These are phyloP conservation scores for Podospora comata DNA, from an alignment of 495 filamentous ascomycete species.

Conservation along the genomic window DNA sequence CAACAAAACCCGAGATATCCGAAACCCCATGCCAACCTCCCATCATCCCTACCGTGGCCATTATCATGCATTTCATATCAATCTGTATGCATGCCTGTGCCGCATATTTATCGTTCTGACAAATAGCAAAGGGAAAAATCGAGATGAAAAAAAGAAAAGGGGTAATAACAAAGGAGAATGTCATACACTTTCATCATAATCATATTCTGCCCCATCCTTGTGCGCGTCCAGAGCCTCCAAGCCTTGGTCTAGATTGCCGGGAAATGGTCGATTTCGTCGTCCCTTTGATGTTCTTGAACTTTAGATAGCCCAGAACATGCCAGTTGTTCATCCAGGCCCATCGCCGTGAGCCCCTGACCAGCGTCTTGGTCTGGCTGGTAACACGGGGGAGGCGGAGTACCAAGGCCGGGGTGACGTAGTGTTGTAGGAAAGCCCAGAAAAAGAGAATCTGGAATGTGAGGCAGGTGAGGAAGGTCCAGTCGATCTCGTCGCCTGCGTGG, in stretches of 20 bases:
- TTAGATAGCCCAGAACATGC: not conserved
- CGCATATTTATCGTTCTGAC: not conserved
- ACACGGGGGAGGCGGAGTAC: not conserved
- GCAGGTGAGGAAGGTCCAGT: constrained; percentile 27
- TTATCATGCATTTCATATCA: not conserved
- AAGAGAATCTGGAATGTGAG: constrained; percentile 28
- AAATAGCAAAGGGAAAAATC: not conserved
- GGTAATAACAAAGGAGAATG: not conserved
- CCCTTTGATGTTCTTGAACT: not conserved
- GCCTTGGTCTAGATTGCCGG: not conserved
- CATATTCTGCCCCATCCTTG: not conserved
- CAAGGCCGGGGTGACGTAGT: constrained; percentile 6
- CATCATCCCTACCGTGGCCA: not conserved
- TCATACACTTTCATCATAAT: not conserved
- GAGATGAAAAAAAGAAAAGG: not conserved
- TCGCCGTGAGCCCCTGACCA: not conserved
- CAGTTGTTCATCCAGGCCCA: constrained; percentile 5
- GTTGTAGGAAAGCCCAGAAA: constrained; percentile 23
- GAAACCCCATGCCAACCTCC: not conserved
- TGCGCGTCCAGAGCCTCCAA: not conserved
- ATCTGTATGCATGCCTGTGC: not conserved
- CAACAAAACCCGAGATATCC: not conserved
- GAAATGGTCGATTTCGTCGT: not conserved
- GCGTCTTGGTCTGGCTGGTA: not conserved
- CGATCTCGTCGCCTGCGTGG: constrained; percentile 15